These are phyloP conservation scores for Colletotrichum filicis DNA, from an alignment of 2,329 filamentous ascomycete genomes.

Conservation along the genomic window DNA sequence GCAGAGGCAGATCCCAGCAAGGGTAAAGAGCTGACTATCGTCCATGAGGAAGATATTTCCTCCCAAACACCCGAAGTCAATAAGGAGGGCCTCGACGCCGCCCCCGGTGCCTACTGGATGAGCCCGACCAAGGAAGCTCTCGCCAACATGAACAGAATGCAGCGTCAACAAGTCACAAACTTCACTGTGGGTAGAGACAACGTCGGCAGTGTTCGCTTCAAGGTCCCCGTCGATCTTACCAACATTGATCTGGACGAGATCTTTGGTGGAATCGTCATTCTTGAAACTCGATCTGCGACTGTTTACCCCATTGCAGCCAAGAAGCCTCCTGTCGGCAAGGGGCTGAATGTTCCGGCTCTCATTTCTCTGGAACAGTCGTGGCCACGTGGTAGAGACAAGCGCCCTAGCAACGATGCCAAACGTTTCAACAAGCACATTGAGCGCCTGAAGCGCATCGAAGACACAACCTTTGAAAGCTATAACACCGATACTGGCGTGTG, in stretches of 20 bases:
- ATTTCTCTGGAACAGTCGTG: constrained; percentile 94
- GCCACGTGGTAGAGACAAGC: constrained; percentile 76
- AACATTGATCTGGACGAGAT: constrained; percentile 84
- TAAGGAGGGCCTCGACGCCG: constrained; percentile 50
- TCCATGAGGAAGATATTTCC: constrained; percentile 74
- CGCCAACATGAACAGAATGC: constrained; percentile 80
- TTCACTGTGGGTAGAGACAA: constrained; percentile 87
- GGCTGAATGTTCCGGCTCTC: constrained; percentile 89
- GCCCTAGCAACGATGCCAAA: constrained; percentile 64
- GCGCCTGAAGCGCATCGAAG: constrained; percentile 80
- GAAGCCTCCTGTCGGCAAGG: constrained; percentile 88
- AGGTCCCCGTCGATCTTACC: constrained; percentile 84
- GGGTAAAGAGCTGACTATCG: constrained; percentile 81
- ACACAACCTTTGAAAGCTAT: constrained; percentile 87
- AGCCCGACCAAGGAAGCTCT: constrained; percentile 80
- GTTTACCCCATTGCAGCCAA: constrained; percentile 82
- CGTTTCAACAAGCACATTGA: constrained; percentile 84
- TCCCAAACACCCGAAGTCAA: constrained; percentile 41
- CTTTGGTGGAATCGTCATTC: constrained; percentile 78
- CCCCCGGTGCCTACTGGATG: constrained; percentile 88
- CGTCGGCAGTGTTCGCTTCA: constrained; percentile 85
- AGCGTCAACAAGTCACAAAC: constrained; percentile 78
- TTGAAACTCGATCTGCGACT: constrained; percentile 83
- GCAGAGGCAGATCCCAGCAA: constrained; percentile 76
- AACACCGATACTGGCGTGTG: constrained; percentile 84